Evolutionary conservation across 192 early-diverging fungal species (phyloP).

Genomic region (Coemansia sp.): DNA sequence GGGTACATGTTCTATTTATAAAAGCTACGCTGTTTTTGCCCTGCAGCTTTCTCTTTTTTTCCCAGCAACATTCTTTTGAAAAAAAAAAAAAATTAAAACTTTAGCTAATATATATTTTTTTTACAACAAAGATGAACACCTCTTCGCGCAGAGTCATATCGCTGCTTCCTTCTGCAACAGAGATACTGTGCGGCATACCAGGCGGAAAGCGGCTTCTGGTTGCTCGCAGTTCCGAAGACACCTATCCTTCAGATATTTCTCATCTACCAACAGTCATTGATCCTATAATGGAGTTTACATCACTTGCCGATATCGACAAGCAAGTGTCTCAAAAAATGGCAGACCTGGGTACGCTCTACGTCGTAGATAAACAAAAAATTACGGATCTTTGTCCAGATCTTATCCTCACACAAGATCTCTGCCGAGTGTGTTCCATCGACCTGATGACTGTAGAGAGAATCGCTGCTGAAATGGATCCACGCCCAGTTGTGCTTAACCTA

Average conservation of each 20-base stretch:
- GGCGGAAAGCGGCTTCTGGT: slow-evolving; percentile 20
- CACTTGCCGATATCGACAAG: slow-evolving; percentile 37
- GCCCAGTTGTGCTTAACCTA: slow-evolving; percentile 54
- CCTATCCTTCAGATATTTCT: slow-evolving; percentile 11
- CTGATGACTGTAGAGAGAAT: slow-evolving; percentile 56
- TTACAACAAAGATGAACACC: not conserved
- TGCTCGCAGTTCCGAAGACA: slow-evolving; percentile 21
- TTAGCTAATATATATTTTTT: too few relatives aligned
- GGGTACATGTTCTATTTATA: too few relatives aligned
- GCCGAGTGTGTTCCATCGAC: slow-evolving; percentile 60
- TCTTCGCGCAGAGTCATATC: slow-evolving; percentile 8
- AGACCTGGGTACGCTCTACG: slow-evolving; percentile 53
- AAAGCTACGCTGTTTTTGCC: too few relatives aligned
- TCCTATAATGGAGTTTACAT: slow-evolving; percentile 14
- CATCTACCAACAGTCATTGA: slow-evolving; percentile 17
- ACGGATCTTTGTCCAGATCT: slow-evolving; percentile 43
- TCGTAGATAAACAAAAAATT: slow-evolving; percentile 43
- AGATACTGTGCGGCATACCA: slow-evolving; percentile 21
- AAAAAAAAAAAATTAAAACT: too few relatives aligned
- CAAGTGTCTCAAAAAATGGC: slow-evolving; percentile 50
- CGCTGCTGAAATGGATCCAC: slow-evolving; percentile 46
- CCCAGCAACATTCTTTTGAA: too few relatives aligned
- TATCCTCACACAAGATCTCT: slow-evolving; percentile 57
- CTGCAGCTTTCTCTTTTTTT: not conserved
- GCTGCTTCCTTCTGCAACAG: slow-evolving; percentile 21